Evolutionary conservation across 164 flowering plant species (phyloP), one percentile per base, ranked within the genome.

Genomic region (Vitis riparia): DNA sequence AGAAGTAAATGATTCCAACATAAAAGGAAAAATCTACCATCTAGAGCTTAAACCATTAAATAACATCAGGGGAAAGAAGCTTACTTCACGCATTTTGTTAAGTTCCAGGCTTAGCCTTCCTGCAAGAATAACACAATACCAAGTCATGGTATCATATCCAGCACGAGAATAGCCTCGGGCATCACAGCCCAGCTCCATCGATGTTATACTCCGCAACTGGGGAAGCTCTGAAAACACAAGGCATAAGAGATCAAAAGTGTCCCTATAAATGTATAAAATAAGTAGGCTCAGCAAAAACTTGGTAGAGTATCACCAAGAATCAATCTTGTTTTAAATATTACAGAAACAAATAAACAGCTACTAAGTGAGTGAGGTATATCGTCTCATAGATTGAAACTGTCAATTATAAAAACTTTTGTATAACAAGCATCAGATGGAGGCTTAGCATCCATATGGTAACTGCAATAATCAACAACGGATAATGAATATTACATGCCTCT

Each of bases 181-280:
- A 89, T 93, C 96, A 79, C 99, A 96, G 50, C 99, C 99, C 75
- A 96, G 73, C 73, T 92, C 97, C 89, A 71, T 76, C 14, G 98
- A 86, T 67, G 97, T 91, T 68, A 80, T 32, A 71, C 85, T 88
- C 78, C 98, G 87, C 64, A 96, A 74, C 68, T 92, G 97, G 59
- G 93, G 98, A 82, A 93, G 98, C 76, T 78, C 99, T 92, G 70
- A 66, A 80, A 77, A 32, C n/a, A 73, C 59, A 64, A 69, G 7
- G 52, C 57, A 55, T 13, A 9, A 69, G 13, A 65, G 14, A 13
- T 44, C 12, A 52, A 27, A 37, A 14, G 44, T 6, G 6, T 37
- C 44, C 44, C 44, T 3, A 37, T 37, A 37, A 37, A 37, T 37
- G 2, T 37, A 37, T 37, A 6, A 37, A 37, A 37, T 37, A 37